Conservation (phyloP, 768 basidiomycete species). For the Cyclocybe aegerita region DNA sequence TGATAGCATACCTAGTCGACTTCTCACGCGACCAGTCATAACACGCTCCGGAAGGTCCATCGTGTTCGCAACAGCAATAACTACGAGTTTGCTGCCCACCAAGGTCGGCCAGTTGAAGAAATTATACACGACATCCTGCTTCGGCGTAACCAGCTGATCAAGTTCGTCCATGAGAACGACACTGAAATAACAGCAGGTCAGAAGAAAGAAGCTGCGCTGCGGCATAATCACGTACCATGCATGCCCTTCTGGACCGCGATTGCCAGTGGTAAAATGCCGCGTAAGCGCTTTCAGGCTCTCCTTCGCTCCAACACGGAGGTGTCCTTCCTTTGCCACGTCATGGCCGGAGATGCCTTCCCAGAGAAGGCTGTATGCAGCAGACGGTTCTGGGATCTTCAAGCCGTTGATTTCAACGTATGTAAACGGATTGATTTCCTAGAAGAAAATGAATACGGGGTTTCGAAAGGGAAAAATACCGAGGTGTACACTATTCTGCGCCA, state of each 20-base stretch:
- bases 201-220: not conserved
- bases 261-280: conserved; percentile 69
- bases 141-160: conserved; percentile 92
- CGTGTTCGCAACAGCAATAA: conserved; percentile 96
- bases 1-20: conserved; percentile 71
- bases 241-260: conserved; percentile 76
- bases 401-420: conserved; percentile 98
- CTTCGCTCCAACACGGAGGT: conserved; percentile 69
- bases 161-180: conserved; percentile 98
- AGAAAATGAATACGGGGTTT: too few species aligned
- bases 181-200: conserved; percentile 38
- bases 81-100: conserved; percentile 83
- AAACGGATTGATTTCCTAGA: conserved; percentile 89
- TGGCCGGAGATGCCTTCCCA: conserved; percentile 94
- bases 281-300: conserved; percentile 81
- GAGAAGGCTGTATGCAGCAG: conserved; percentile 87
- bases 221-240: conserved; percentile 65
- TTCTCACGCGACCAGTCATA: conserved; percentile 89
- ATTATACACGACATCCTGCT: conserved; percentile 98
- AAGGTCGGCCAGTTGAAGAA: conserved; percentile 99
- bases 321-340: conserved; percentile 59
- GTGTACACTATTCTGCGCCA: conserved; percentile 46
- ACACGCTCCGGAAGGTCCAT: conserved; percentile 97
- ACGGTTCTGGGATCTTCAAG: conserved; percentile 86
- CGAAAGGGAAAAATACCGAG: too few species aligned